Evolutionary conservation across 305 asterid species (phyloP).

Genomic region (Rubia tinctorum): DNA sequence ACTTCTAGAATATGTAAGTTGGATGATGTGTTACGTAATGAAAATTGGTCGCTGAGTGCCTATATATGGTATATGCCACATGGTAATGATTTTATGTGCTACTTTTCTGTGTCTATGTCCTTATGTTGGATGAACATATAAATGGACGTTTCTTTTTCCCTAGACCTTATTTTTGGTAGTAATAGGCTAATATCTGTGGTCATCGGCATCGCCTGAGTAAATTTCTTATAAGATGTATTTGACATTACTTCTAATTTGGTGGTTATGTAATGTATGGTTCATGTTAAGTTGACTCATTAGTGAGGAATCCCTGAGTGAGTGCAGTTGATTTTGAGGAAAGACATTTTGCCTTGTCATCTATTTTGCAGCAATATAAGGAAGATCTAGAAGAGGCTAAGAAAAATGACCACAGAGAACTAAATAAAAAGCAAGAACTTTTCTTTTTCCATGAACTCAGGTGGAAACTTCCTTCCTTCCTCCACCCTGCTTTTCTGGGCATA

Average conservation of each 20-base stretch:
- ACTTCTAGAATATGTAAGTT: too few species aligned
- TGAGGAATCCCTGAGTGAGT: slow-evolving; percentile 2
- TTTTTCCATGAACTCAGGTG: slow-evolving; percentile 63
- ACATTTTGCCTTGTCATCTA: slow-evolving; percentile 11
- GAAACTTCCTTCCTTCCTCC: too few species aligned
- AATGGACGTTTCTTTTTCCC: neutral
- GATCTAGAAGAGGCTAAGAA: slow-evolving; percentile 95
- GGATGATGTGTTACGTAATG: neutral
- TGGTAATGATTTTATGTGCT: neutral
- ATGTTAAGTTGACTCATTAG: neutral
- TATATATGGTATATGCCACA: neutral
- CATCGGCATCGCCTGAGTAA: neutral
- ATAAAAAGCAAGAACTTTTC: slow-evolving; percentile 98
- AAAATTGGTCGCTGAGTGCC: neutral
- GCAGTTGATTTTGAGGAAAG: slow-evolving; percentile 6
- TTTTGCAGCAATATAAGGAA: slow-evolving; percentile 72
- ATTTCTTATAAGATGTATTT: too few species aligned
- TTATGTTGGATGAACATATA: too few species aligned
- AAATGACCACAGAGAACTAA: slow-evolving; percentile 92
- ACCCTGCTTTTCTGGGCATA: too few species aligned
- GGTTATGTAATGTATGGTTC: too few species aligned
- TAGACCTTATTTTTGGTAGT: neutral
- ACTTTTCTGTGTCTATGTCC: neutral
- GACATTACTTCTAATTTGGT: too few species aligned
- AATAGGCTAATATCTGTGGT: neutral